These are phyloP conservation scores for Nemania abortiva DNA, from an alignment of 2,329 filamentous ascomycete species.

Conservation along the genomic window DNA sequence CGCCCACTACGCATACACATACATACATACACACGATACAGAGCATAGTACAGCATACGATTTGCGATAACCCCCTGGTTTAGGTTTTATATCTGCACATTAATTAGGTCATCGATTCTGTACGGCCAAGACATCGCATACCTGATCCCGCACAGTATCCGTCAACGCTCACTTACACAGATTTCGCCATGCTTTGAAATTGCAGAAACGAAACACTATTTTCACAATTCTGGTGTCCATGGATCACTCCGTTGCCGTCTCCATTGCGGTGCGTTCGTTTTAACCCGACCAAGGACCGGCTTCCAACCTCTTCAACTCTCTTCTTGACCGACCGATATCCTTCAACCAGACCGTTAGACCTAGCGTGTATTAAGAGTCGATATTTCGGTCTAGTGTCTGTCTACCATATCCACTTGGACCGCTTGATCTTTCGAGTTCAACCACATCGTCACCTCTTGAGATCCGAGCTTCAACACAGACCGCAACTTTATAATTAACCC, in stretches of 20 bases:
- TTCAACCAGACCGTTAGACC: constrained; percentile 9
- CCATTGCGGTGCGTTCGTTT: constrained; percentile 4
- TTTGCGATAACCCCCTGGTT: not conserved
- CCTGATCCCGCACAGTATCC: constrained; percentile 27
- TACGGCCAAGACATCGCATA: constrained; percentile 1
- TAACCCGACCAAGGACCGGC: not conserved
- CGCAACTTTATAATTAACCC: constrained; percentile 37
- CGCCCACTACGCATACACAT: not conserved
- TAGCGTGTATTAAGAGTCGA: constrained; percentile 13
- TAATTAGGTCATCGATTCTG: constrained; percentile 1
- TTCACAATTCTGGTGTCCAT: not conserved
- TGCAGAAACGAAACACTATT: constrained; percentile 1
- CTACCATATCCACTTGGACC: constrained; percentile 31
- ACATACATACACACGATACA: not conserved
- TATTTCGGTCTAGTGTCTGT: constrained; percentile 23
- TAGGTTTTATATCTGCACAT: not conserved
- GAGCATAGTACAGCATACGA: not conserved
- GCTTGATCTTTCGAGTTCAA: constrained; percentile 23
- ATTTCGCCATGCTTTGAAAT: constrained; percentile 14
- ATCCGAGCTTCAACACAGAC: constrained; percentile 34
- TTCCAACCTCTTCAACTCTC: constrained; percentile 15
- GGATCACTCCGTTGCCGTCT: constrained; percentile 6
- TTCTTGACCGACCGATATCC: not conserved
- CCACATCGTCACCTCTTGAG: constrained; percentile 23
- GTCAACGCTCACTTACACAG: not conserved